These are phyloP conservation scores for Parastagonospora nodorum DNA, from an alignment of 2,329 filamentous ascomycete species.

Conservation along the genomic window DNA sequence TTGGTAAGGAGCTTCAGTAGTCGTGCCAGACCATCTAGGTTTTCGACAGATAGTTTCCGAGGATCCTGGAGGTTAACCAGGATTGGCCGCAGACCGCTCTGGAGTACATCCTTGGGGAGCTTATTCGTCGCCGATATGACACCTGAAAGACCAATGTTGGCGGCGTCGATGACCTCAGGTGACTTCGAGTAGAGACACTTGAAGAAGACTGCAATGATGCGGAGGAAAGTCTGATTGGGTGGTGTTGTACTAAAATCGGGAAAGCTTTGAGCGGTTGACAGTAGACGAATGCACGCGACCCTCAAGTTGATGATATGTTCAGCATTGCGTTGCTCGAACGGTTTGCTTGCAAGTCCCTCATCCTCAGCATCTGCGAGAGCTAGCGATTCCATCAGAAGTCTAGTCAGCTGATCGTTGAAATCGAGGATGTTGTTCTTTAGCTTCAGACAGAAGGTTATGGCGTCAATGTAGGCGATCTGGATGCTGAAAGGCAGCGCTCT, in stretches of 20 bases:
- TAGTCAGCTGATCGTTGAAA: constrained; percentile 89
- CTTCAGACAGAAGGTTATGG: constrained; percentile 91
- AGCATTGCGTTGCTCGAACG: constrained; percentile 91
- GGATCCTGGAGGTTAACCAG: constrained; percentile 94
- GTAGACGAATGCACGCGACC: constrained; percentile 88
- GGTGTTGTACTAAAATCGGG: constrained; percentile 84
- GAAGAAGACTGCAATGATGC: constrained; percentile 94
- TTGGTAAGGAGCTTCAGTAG: constrained; percentile 91
- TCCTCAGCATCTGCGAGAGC: constrained; percentile 94
- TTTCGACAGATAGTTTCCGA: constrained; percentile 84
- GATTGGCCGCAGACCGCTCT: constrained; percentile 93
- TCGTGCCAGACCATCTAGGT: constrained; percentile 87
- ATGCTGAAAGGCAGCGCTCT: constrained; percentile 90
- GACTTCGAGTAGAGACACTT: constrained; percentile 95
- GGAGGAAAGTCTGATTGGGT: constrained; percentile 64
- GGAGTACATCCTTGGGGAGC: constrained; percentile 90
- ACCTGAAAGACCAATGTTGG: constrained; percentile 85
- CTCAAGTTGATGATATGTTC: constrained; percentile 90
- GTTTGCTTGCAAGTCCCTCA: constrained; percentile 82
- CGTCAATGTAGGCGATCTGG: constrained; percentile 98
- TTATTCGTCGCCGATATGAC: constrained; percentile 89
- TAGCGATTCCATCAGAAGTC: constrained; percentile 89
- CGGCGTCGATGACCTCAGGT: constrained; percentile 88
- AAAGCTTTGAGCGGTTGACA: constrained; percentile 92
- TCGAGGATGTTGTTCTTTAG: constrained; percentile 86